These are phyloP conservation scores for Stephania japonica DNA, from an alignment of 164 flowering plant genomes.

Conservation along the genomic window DNA sequence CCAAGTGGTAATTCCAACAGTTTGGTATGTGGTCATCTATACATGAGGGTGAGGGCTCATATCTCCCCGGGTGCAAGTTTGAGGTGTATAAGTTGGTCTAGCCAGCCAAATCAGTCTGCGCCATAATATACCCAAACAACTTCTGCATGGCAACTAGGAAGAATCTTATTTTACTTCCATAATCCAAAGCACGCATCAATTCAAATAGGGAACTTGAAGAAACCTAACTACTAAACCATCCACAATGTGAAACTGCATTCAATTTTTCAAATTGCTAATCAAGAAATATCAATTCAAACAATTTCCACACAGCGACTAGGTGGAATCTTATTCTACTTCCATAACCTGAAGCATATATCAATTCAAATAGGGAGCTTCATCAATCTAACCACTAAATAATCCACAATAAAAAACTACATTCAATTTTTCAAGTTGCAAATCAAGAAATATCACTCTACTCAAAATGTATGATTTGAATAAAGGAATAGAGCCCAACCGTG, in stretches of 20 bases:
- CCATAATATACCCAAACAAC: no score
- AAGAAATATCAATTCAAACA: no score
- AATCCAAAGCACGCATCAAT: not conserved
- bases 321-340: not conserved
- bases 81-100: no score
- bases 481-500: slow-evolving; percentile 36
- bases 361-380: no score
- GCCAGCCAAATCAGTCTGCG: no score
- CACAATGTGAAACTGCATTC: not conserved
- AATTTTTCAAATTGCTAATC: not conserved
- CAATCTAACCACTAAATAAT: not conserved
- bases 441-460: not conserved
- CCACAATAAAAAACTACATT: not conserved
- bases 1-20: no score
- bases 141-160: not conserved
- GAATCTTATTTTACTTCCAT: not conserved
- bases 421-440: not conserved
- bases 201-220: not conserved
- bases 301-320: not conserved
- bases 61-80: no score
- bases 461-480: not conserved
- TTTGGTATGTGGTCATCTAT: no score
- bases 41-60: no score
- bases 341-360: no score
- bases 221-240: not conserved